phyloP scores from a whole-genome alignment of 2,329 filamentous ascomycete genomes.

The Arthrocladium fulminans region DNA sequence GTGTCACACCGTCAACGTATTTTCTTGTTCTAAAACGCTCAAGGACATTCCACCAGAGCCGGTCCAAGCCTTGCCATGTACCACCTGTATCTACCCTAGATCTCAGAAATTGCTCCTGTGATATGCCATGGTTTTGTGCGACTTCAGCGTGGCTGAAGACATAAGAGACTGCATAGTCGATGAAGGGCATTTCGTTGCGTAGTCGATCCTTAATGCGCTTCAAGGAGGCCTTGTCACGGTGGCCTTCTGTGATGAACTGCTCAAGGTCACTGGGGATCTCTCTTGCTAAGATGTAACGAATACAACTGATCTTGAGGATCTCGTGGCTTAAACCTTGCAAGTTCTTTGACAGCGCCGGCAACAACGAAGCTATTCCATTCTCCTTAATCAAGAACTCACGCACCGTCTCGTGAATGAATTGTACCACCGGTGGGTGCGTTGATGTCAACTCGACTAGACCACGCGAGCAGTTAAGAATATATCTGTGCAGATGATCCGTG shows the following conservation, averaged over 20 bases:
- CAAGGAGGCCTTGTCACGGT: too few relatives aligned
- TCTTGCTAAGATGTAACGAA: neutral
- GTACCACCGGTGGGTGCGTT: conserved; percentile 29
- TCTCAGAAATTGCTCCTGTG: conserved; percentile 4
- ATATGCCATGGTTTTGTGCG: conserved; percentile 1
- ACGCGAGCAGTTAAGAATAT: conserved; percentile 40
- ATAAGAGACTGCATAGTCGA: conserved; percentile 8
- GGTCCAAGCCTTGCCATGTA: neutral
- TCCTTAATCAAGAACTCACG: conserved; percentile 31
- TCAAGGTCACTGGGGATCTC: too few relatives aligned
- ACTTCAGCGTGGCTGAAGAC: conserved; percentile 10
- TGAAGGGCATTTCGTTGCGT: conserved; percentile 5
- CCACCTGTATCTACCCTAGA: neutral
- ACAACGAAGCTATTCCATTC: neutral
- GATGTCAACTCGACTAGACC: conserved; percentile 33
- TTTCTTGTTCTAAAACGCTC: conserved; percentile 1
- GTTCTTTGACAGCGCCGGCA: neutral
- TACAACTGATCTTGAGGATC: neutral
- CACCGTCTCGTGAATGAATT: conserved; percentile 39
- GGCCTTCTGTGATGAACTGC: too few relatives aligned
- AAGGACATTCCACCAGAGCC: conserved; percentile 8
- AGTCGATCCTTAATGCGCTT: neutral
- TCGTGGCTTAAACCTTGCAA: neutral
- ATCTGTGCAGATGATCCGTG: conserved; percentile 24
- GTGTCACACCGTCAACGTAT: neutral